Percentiles rank a stretch among this genome's conserved stretches.
These are phyloP conservation scores for Epithele typhae DNA, from an alignment of 768 basidiomycete species.

Conservation along the genomic window DNA sequence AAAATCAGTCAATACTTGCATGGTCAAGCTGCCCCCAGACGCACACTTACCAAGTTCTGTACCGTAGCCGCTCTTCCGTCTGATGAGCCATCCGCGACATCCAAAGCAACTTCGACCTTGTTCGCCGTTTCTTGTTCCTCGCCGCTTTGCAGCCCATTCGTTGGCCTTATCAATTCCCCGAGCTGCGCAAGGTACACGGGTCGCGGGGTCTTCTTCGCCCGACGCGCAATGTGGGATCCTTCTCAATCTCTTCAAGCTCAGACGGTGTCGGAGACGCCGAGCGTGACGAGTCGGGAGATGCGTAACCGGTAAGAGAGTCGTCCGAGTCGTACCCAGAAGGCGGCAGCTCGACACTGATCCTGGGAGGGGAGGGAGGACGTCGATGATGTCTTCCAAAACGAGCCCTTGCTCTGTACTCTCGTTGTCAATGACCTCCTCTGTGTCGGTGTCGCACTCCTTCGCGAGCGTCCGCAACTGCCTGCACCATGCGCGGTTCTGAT, in stretches of 20 bases:
- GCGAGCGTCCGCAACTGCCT: slow-evolving; percentile 54
- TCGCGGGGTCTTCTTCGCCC: slow-evolving; percentile 64
- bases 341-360: background rate
- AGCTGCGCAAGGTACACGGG: slow-evolving; percentile 92
- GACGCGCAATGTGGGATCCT: slow-evolving; percentile 76
- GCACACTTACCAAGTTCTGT: slow-evolving; percentile 75
- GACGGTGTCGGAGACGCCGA: slow-evolving; percentile 78
- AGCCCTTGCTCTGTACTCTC: no score
- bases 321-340: slow-evolving; percentile 64
- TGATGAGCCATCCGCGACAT: slow-evolving; percentile 78
- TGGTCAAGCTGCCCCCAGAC: background rate
- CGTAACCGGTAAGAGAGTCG: slow-evolving; percentile 77
- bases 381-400: no score
- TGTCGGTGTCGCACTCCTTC: slow-evolving; percentile 48
- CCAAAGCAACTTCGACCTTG: slow-evolving; percentile 75
- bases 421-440: no score
- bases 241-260: slow-evolving; percentile 79
- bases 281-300: slow-evolving; percentile 60
- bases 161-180: slow-evolving; percentile 66
- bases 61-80: slow-evolving; percentile 81
- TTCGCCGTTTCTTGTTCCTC: slow-evolving; percentile 67
- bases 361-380: no score
- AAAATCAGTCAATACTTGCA: background rate
- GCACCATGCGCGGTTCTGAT: slow-evolving; percentile 61
- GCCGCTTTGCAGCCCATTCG: slow-evolving; percentile 43